Base-by-base conservation (phyloP, 345 rosid genomes). In the Linum lewisii region DNA sequence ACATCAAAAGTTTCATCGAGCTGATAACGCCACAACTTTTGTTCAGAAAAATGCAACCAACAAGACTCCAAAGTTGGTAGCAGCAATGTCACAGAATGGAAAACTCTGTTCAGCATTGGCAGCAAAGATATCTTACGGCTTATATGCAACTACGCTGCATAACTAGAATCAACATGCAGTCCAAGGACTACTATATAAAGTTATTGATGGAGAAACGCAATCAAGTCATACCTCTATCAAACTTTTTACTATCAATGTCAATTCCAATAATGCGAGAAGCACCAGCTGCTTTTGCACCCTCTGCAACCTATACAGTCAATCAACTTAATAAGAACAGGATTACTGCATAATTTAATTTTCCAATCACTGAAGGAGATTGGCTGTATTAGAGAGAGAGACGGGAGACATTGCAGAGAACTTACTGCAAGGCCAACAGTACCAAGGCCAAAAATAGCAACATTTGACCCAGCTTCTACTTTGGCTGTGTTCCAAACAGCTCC, bases 401-500 rank as follows among this genome's bases (percentile, higher is more conserved):
- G 38, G 1, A 3, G n/a, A n/a, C n/a, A n/a, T n/a, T 4, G 2
- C 16, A 19, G 26, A 53, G 32, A 54, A 44, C 79, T 66, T 51
- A 75, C 79, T 25, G 79, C 75, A 59, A 72, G 79, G 25, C 82
- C 77, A 2, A 75, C 75, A 42, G 82, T 77, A 24, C 77, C 79
- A 24, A 75, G 51, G 47, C 82, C 75, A 57, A 78, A 78, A 13
- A 75, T 53, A 18, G 82, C 82, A 7, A 78, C 79, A 0, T 73
- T n/a, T 22, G 74, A 66, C 18, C 79, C 82, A 15, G 59, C 67
- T 7, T 42, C 8, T 3, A 71, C 75, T 45, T 75, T 78, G 16
- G 79, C 82, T 54, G 75, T 77, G 72, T 74, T 78, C 50, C 72
- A 49, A 5, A 74, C 70, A 45, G 77, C 82, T 32, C 82, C 79